Conservation (phyloP, 2,329 filamentous ascomycete species). For the Talaromyces sp. region DNA sequence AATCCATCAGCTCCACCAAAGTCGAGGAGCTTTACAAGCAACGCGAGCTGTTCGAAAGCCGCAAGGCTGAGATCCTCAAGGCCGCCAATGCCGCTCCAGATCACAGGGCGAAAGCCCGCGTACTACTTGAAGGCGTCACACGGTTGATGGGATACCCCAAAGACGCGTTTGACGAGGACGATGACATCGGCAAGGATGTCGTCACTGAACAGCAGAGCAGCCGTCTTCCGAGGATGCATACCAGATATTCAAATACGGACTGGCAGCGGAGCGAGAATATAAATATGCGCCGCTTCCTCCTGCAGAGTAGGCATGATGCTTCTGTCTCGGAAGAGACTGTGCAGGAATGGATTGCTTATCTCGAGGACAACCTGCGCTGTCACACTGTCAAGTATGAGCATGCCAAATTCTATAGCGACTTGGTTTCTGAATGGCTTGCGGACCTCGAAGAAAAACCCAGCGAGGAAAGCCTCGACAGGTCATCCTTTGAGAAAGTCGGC, state of each 20-base stretch:
- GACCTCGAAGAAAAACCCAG: slow-evolving; percentile 21
- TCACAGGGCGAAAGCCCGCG: slow-evolving; percentile 24
- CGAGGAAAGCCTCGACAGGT: slow-evolving; percentile 10
- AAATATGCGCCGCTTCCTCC: slow-evolving; percentile 49
- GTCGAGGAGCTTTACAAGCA: slow-evolving; percentile 53
- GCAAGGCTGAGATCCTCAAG: slow-evolving; percentile 40
- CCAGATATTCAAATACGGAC: neutral
- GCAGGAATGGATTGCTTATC: slow-evolving; percentile 41
- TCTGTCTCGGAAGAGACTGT: slow-evolving; percentile 47
- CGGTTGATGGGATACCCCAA: slow-evolving; percentile 32
- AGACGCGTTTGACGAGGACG: slow-evolving; percentile 27
- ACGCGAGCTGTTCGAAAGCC: slow-evolving; percentile 44
- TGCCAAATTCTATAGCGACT: slow-evolving; percentile 51
- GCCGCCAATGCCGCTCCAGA: slow-evolving; percentile 24
- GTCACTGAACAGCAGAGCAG: slow-evolving; percentile 19
- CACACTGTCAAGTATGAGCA: slow-evolving; percentile 53
- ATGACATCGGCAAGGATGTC: slow-evolving; percentile 16
- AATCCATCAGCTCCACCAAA: slow-evolving; percentile 53
- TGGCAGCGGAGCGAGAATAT: slow-evolving; percentile 24
- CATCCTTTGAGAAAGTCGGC: slow-evolving; percentile 45
- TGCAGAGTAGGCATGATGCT: slow-evolving; percentile 51
- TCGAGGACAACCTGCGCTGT: slow-evolving; percentile 45
- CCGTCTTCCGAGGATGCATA: slow-evolving; percentile 19
- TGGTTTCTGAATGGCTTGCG: slow-evolving; percentile 53
- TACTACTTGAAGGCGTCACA: slow-evolving; percentile 34